A percentile compares a stretch with the other conserved stretches of the same genome.
Conservation (phyloP, 208 protist species). For the Entamoeba dispar region DNA sequence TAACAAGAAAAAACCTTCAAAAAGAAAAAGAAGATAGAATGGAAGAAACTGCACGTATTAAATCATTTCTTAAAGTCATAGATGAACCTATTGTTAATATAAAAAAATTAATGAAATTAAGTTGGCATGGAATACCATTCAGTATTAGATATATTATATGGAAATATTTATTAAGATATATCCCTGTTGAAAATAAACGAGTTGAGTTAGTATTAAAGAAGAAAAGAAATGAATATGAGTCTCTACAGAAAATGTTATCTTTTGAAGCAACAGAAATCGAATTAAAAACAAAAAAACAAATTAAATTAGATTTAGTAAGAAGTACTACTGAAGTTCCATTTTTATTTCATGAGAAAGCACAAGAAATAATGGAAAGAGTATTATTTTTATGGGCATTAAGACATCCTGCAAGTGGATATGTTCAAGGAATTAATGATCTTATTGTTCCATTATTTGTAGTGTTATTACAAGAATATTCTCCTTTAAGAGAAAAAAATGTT, state of each 20-base stretch:
- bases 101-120: background rate
- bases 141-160: background rate
- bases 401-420: slow-evolving; percentile 20
- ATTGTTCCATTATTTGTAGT: background rate
- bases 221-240: background rate
- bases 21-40: no score
- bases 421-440: slow-evolving; percentile 13
- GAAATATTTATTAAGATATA: background rate
- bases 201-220: background rate
- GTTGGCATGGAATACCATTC: background rate
- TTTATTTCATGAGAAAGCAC: background rate
- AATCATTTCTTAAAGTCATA: background rate
- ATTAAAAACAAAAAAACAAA: background rate
- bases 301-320: background rate
- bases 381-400: slow-evolving; percentile 17
- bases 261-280: background rate
- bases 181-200: background rate
- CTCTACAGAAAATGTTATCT: background rate
- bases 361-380: slow-evolving; percentile 11
- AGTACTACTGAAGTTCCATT: background rate
- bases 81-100: background rate
- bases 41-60: background rate
- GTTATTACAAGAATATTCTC: background rate
- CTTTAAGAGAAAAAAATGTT: background rate
- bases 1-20: no score